Percentiles rank a stretch among this genome's conserved stretches.
These are phyloP conservation scores for Saccharomycopsis crataegensis DNA, from an alignment of 1,139 yeast species.

Conservation along the genomic window DNA sequence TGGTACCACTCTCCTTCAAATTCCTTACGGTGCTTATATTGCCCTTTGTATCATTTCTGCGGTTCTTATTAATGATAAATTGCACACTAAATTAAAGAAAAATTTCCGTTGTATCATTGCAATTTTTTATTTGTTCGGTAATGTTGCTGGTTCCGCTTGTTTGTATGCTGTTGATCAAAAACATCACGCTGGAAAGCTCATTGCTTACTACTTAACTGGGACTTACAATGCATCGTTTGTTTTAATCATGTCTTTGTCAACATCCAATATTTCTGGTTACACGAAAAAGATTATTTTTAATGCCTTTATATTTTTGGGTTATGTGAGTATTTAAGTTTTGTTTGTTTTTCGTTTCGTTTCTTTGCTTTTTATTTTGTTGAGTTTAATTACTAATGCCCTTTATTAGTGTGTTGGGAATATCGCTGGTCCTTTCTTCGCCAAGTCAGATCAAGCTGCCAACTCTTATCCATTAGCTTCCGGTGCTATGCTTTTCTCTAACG, in stretches of 20 bases:
- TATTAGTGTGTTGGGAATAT: slow-evolving; percentile 65
- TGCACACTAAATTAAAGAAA: slow-evolving; percentile 6
- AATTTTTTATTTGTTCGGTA: slow-evolving; percentile 24
- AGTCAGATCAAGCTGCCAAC: slow-evolving; percentile 43
- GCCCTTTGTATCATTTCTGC: slow-evolving; percentile 26
- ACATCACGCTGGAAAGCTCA: slow-evolving; percentile 28
- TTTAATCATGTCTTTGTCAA: slow-evolving; percentile 29
- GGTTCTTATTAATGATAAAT: slow-evolving; percentile 17
- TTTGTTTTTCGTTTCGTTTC: no score
- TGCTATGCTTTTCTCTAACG: slow-evolving; percentile 38
- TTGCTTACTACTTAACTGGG: slow-evolving; percentile 20
- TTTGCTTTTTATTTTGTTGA: no score
- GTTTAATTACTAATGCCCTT: slow-evolving; percentile 24
- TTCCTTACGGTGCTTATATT: slow-evolving; percentile 41
- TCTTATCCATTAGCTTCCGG: slow-evolving; percentile 41
- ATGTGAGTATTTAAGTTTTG: no score
- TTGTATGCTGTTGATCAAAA: slow-evolving; percentile 27
- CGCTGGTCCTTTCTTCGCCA: slow-evolving; percentile 65
- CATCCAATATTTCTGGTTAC: slow-evolving; percentile 59
- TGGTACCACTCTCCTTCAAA: slow-evolving; percentile 35
- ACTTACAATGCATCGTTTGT: slow-evolving; percentile 22
- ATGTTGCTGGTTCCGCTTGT: slow-evolving; percentile 29
- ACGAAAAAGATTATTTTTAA: slow-evolving; percentile 58
- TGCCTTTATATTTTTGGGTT: slow-evolving; percentile 39
- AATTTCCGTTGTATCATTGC: slow-evolving; percentile 16